Conservation (phyloP, 2,329 filamentous ascomycete species). For the Zelopaecilomyces penicillatus region DNA sequence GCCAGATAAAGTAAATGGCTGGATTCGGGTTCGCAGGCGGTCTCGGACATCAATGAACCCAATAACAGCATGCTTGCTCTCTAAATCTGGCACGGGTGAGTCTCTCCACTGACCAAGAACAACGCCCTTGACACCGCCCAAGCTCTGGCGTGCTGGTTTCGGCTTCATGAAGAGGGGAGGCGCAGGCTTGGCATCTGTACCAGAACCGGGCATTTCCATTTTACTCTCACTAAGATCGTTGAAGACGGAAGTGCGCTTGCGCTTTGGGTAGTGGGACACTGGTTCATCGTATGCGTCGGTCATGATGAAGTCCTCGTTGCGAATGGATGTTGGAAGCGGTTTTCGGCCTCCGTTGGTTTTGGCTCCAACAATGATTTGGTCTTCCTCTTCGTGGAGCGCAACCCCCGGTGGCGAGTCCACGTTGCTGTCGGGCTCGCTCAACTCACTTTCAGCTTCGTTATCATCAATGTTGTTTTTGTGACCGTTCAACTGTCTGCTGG, state of each 20-base stretch:
- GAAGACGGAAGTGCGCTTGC: slow-evolving; percentile 45
- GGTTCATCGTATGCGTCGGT: slow-evolving; percentile 32
- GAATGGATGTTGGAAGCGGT: slow-evolving; percentile 23
- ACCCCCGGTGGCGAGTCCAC: slow-evolving; percentile 29
- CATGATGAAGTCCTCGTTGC: slow-evolving; percentile 36
- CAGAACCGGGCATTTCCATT: slow-evolving; percentile 28
- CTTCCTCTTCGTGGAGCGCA: slow-evolving; percentile 33
- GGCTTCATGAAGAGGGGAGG: slow-evolving; percentile 14
- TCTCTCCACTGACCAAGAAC: slow-evolving; percentile 54
- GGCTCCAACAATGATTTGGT: slow-evolving; percentile 45
- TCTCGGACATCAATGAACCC: slow-evolving; percentile 56
- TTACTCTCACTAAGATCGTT: slow-evolving; percentile 41
- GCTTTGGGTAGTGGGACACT: slow-evolving; percentile 41
- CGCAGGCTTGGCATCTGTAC: slow-evolving; percentile 23
- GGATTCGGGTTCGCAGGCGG: slow-evolving; percentile 51
- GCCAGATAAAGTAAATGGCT: slow-evolving; percentile 39
- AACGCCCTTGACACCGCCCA: slow-evolving; percentile 35
- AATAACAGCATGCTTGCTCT: slow-evolving; percentile 49
- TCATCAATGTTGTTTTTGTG: slow-evolving; percentile 25
- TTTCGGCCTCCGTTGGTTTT: slow-evolving; percentile 31
- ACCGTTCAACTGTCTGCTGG: slow-evolving; percentile 20
- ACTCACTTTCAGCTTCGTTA: slow-evolving; percentile 32
- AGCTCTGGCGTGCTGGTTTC: slow-evolving; percentile 20
- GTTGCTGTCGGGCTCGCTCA: slow-evolving; percentile 33
- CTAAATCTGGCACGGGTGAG: slow-evolving; percentile 39